Evolutionary conservation across 768 basidiomycete genomes (phyloP), one percentile per base, ranked within the genome.

Genomic region (Naganishia kalamii): DNA sequence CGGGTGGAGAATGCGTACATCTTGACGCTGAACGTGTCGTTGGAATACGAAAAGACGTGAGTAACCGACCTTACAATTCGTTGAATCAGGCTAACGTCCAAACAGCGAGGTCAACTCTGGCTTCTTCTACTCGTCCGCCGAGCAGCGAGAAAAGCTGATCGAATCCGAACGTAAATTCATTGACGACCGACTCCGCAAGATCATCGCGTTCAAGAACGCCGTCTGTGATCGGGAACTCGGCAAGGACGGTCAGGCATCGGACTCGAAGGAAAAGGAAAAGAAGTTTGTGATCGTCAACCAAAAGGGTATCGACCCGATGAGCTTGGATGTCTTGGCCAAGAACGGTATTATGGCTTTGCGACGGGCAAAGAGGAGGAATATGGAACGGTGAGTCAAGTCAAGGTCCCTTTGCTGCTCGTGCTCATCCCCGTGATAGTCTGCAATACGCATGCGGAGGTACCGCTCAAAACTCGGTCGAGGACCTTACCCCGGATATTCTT

Each of bases 41-140:
- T 99, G 68, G 96, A 99, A 78, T 99, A 99, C 77, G 96, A 99
- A 79, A 99, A 99, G 81, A 99, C 96, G 94, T 96, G 75, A 72
- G 91, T 84, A 43, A 21, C 10, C 40, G 27, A 4, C n/a, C 32
- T 35, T n/a, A 19, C 8, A 12, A 10, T 25, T 48, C 44, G 32
- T 47, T 44, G 43, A 30, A 35, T 7, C 15, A 43, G 15, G 21
- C 50, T 63, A 35, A 47, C 30, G 25, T 13, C 21, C 19, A 17
- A 29, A 52, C 72, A 98, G 93, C 70, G 96, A 99, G 84, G 92
- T 99, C 75, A 99, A 99, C 81, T 97, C 96, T 37, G 87, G 92
- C 27, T 99, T 99, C 84, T 99, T 97, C 83, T 99, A 99, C 81
- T 96, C 93, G 3, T 92, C 92, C 1, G 88, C 96, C 19, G 94